Conservation (phyloP, 1,139 yeast genomes). For the Pichia sp. region DNA sequence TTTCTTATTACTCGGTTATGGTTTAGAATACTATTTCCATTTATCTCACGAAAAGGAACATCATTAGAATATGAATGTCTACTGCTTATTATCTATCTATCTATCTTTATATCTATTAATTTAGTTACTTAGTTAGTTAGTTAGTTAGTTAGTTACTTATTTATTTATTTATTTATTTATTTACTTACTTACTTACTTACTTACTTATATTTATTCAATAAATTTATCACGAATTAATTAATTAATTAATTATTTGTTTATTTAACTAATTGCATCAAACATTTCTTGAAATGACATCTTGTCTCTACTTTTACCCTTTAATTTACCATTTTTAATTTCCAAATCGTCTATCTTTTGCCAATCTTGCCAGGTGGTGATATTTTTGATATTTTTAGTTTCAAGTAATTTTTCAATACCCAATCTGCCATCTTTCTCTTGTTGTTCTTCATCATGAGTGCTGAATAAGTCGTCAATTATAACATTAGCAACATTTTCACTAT, state of each 20-base stretch:
- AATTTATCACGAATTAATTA: background rate
- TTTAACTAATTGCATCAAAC: slow-evolving; percentile 30
- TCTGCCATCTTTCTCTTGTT: slow-evolving; percentile 21
- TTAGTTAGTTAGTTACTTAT: slow-evolving; percentile 3
- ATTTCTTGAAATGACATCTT: slow-evolving; percentile 51
- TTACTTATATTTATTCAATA: background rate
- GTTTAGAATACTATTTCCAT: slow-evolving; percentile 91
- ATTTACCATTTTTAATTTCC: slow-evolving; percentile 43
- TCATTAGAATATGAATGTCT: slow-evolving; percentile 20
- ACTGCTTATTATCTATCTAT: background rate
- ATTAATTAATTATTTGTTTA: no score
- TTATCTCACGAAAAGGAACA: slow-evolving; percentile 51
- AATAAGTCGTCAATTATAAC: slow-evolving; percentile 15
- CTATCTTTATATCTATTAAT: background rate
- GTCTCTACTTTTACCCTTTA: slow-evolving; percentile 46
- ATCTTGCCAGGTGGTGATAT: slow-evolving; percentile 54
- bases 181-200: slow-evolving; percentile 3
- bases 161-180: background rate
- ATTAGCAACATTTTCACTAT: slow-evolving; percentile 30
- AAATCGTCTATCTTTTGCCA: slow-evolving; percentile 57
- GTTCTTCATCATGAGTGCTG: slow-evolving; percentile 14
- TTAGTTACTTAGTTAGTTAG: background rate
- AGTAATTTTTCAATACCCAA: slow-evolving; percentile 27
- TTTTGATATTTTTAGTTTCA: slow-evolving; percentile 23
- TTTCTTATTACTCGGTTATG: slow-evolving; percentile 74